Evolutionary conservation across 1,284 basidiomycete species (phyloP).

Genomic region (Anthracocystis panici-leucophaei): DNA sequence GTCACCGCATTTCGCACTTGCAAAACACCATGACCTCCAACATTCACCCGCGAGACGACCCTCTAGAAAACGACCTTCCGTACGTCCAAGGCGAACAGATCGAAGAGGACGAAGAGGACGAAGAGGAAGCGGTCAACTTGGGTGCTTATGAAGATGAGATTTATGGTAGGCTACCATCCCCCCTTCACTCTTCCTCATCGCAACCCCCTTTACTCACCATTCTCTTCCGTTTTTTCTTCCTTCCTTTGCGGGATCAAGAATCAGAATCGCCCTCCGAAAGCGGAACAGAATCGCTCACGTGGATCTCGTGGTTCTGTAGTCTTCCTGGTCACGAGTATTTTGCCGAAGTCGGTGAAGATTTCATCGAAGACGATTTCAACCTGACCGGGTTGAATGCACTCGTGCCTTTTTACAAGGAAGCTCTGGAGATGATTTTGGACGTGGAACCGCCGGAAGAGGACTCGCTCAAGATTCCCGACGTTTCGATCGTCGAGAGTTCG

Average conservation of each 20-base stretch:
- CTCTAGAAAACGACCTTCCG: constrained; percentile 21
- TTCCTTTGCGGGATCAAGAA: constrained; percentile 13
- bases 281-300: constrained; percentile 76
- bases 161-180: constrained; percentile 32
- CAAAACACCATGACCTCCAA: constrained; percentile 13
- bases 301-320: constrained; percentile 99
- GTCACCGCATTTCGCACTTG: background rate
- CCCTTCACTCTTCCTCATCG: background rate
- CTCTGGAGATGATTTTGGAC: constrained; percentile 99
- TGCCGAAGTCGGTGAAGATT: constrained; percentile 86
- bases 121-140: constrained; percentile 49
- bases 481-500: constrained; percentile 96
- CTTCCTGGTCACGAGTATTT: constrained; percentile 99
- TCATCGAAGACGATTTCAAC: constrained; percentile 99
- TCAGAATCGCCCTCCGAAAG: constrained; percentile 64
- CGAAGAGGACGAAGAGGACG: constrained; percentile 57
- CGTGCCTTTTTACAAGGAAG: constrained; percentile 99
- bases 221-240: background rate
- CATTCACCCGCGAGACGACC: constrained; percentile 20
- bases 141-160: constrained; percentile 51
- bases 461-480: constrained; percentile 81
- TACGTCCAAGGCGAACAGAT: constrained; percentile 41
- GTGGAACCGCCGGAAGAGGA: constrained; percentile 94
- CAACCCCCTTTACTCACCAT: background rate
- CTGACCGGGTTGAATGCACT: constrained; percentile 92